Conservation (phyloP, 768 basidiomycete species). For the Suillus fuscotomentosus region DNA sequence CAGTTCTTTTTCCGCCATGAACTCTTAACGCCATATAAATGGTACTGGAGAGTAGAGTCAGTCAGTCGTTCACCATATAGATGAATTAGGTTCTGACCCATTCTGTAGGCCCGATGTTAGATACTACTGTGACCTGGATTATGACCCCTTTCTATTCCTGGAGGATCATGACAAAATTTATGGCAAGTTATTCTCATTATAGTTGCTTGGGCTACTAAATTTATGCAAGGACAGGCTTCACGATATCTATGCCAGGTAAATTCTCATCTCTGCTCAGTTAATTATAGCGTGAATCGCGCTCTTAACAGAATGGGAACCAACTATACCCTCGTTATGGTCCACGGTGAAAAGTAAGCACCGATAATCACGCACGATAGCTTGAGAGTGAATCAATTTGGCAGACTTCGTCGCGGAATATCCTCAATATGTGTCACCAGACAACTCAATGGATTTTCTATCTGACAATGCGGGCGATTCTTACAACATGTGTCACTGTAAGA, state of each 20-base stretch:
- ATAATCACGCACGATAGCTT: slow-evolving; percentile 32
- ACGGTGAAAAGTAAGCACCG: slow-evolving; percentile 49
- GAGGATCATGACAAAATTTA: slow-evolving; percentile 52
- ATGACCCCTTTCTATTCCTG: slow-evolving; percentile 57
- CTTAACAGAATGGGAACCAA: slow-evolving; percentile 51
- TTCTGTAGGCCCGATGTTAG: slow-evolving; percentile 45
- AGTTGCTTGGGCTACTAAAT: background rate
- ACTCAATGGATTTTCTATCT: slow-evolving; percentile 63
- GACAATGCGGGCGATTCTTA: slow-evolving; percentile 64
- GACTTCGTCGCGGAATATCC: slow-evolving; percentile 57
- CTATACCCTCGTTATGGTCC: slow-evolving; percentile 64
- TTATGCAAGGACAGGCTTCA: slow-evolving; percentile 43
- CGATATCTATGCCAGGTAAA: slow-evolving; percentile 48
- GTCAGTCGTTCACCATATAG: slow-evolving; percentile 26
- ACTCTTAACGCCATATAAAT: slow-evolving; percentile 50
- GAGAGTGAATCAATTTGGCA: slow-evolving; percentile 39
- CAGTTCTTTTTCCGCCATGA: slow-evolving; percentile 59
- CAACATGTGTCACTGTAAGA: slow-evolving; percentile 64
- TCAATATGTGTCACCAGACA: slow-evolving; percentile 52
- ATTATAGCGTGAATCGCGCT: background rate
- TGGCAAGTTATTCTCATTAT: slow-evolving; percentile 26
- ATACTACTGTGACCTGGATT: slow-evolving; percentile 53
- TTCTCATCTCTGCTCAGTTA: too few relatives aligned
- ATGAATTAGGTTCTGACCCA: background rate
- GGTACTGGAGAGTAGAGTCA: slow-evolving; percentile 67